Evolutionary conservation across 257 asterid genomes (phyloP).

Genomic region (Galeopsis tetrahit): DNA sequence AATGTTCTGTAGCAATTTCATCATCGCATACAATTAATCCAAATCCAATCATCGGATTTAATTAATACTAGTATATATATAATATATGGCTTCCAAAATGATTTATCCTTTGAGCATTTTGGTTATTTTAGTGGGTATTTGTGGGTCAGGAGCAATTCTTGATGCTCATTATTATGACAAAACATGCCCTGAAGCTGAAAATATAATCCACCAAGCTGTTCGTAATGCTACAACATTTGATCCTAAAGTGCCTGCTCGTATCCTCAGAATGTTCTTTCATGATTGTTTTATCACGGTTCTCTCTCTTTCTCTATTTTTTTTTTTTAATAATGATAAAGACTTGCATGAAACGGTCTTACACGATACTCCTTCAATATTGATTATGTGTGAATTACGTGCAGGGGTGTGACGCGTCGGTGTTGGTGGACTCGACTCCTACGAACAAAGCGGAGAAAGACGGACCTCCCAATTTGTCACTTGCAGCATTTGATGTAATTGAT

Average conservation of each 20-base stretch:
- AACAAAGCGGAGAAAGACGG: slow-evolving; percentile 85
- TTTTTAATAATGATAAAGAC: too few relatives aligned
- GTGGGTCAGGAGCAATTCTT: slow-evolving; percentile 50
- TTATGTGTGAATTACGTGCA: too few relatives aligned
- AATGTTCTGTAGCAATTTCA: slow-evolving; percentile 31
- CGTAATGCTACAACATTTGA: slow-evolving; percentile 51
- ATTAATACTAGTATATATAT: too few relatives aligned
- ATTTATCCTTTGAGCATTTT: slow-evolving; percentile 24
- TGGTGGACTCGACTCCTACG: slow-evolving; percentile 68
- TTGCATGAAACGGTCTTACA: too few relatives aligned
- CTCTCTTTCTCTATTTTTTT: slow-evolving; percentile 1
- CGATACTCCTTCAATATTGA: too few relatives aligned
- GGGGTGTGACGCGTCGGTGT: slow-evolving; percentile 91
- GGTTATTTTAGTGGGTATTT: slow-evolving; percentile 39
- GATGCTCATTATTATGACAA: slow-evolving; percentile 57
- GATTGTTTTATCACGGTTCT: slow-evolving; percentile 77
- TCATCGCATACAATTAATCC: not conserved
- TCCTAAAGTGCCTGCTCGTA: slow-evolving; percentile 68
- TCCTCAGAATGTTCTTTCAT: slow-evolving; percentile 84
- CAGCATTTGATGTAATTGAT: slow-evolving; percentile 75
- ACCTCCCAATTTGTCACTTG: slow-evolving; percentile 65
- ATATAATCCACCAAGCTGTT: slow-evolving; percentile 52
- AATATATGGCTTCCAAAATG: slow-evolving; percentile 34
- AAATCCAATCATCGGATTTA: not conserved
- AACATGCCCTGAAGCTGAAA: slow-evolving; percentile 76